Evolutionary conservation across 176 grass and related monocot genomes (phyloP).

Genomic region (Avena insularis): DNA sequence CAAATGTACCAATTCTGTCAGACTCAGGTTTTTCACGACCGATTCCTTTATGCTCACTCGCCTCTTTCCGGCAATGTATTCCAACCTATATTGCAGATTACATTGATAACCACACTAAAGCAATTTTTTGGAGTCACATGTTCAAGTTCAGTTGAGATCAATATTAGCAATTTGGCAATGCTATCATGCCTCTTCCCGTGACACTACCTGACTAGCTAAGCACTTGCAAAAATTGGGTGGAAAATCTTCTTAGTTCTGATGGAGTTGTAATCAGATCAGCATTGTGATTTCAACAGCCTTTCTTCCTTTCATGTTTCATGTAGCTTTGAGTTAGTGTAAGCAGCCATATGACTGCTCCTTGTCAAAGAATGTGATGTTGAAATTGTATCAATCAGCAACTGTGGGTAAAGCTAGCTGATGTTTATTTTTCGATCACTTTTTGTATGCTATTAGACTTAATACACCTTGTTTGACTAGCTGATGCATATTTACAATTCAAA

Average conservation of each 20-base stretch:
- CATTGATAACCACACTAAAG: neutral
- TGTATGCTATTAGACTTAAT: too few relatives aligned
- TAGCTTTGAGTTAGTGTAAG: neutral
- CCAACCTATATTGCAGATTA: neutral
- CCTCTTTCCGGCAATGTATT: too few relatives aligned
- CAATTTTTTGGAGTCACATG: neutral
- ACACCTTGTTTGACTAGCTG: too few relatives aligned
- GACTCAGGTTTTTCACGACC: neutral
- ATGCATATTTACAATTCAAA: too few relatives aligned
- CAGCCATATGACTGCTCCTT: too few relatives aligned
- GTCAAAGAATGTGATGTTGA: too few relatives aligned
- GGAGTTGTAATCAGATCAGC: neutral
- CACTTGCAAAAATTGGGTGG: neutral
- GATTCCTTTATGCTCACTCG: neutral
- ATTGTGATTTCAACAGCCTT: neutral
- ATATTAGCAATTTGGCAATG: neutral
- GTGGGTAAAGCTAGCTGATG: too few relatives aligned
- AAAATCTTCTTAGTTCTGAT: neutral
- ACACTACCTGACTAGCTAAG: neutral
- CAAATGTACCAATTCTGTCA: neutral
- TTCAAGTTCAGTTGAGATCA: neutral
- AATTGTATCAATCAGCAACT: too few relatives aligned
- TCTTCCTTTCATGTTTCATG: neutral
- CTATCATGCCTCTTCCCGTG: neutral
- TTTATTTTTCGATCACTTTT: too few relatives aligned